Evolutionary conservation across 352 stramenopile genomes (phyloP), one percentile per base, ranked within the genome.

Genomic region (Phytopythium cucurbitacearum): DNA sequence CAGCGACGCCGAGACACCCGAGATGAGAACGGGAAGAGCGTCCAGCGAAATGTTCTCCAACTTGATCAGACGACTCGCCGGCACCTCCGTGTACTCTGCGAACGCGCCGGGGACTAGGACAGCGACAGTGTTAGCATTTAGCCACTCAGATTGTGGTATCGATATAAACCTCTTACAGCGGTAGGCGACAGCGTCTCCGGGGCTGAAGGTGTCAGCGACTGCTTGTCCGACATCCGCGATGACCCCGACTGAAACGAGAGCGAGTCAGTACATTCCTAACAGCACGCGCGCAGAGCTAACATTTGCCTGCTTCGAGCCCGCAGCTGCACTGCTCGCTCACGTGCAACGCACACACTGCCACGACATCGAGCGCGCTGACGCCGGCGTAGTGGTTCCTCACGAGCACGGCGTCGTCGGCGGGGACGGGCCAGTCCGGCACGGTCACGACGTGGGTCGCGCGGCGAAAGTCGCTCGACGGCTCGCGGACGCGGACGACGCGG

Each of bases 1-100:
- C 43, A 77, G 64, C 13, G 70, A 76, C 28, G 64, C 70, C 44
- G 70, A 67, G 53, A 80, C 48, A 1, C 70, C 70, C 32, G 59
- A 71, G 10, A 80, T 67, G 7, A 55, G 64, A 53, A 80, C 65
- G 5, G 70, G 70, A 51, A 80, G 53, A 46, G 75, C 67, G 40
- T 55, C 50, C 4, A 64, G 67, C 40, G 46, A 42, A 5, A 54
- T 46, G 11, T 40, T 50, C 12, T 56, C 56, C 35, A 68, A 46
- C 56, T 65, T 65, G 64, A 68, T 64, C 13, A 52, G 33, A 16
- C 36, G 35, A 11, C 36, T 28, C n/a, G 21, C 48, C 13, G 21
- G 12, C n/a, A 28, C 15, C 13, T 34, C 21, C 33, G 35, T n/a
- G 46, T 52, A 21, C 46, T 52, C 46, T 3, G 46, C 46, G n/a